Evolutionary conservation across 805 yeast genomes (phyloP).

Genomic region (Blastobotrys parvus): DNA sequence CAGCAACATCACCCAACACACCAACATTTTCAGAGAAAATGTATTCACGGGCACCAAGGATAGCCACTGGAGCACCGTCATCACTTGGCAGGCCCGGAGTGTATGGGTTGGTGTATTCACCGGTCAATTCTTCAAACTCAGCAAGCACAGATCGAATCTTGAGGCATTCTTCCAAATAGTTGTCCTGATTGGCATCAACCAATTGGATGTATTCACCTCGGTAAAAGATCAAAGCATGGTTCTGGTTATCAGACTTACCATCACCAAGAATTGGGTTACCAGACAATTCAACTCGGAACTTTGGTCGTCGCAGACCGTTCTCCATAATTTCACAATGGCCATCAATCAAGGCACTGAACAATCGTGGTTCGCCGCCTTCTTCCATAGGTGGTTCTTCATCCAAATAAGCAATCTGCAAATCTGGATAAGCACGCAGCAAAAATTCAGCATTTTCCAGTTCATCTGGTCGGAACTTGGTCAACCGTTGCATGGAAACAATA

Average conservation of each 20-base stretch:
- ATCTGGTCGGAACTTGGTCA: slow-evolving; percentile 50
- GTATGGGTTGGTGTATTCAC: slow-evolving; percentile 42
- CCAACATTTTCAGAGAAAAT: slow-evolving; percentile 79
- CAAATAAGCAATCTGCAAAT: slow-evolving; percentile 70
- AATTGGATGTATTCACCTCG: slow-evolving; percentile 77
- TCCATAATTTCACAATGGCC: slow-evolving; percentile 55
- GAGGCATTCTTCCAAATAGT: slow-evolving; percentile 72
- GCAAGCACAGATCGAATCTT: slow-evolving; percentile 67
- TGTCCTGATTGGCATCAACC: slow-evolving; percentile 79
- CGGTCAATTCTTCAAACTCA: slow-evolving; percentile 56
- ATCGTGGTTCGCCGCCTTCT: slow-evolving; percentile 39
- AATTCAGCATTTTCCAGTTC: slow-evolving; percentile 64
- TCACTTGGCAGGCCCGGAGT: slow-evolving; percentile 40
- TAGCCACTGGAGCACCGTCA: slow-evolving; percentile 56
- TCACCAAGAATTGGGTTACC: slow-evolving; percentile 82
- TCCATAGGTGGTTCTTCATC: slow-evolving; percentile 70
- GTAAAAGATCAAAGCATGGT: slow-evolving; percentile 63
- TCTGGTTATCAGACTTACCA: slow-evolving; percentile 80
- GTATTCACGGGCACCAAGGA: slow-evolving; percentile 77
- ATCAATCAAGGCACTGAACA: slow-evolving; percentile 59
- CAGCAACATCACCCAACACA: slow-evolving; percentile 76
- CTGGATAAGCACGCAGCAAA: slow-evolving; percentile 66
- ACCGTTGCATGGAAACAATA: slow-evolving; percentile 83
- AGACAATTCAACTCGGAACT: slow-evolving; percentile 55
- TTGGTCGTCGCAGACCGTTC: slow-evolving; percentile 52